These are phyloP conservation scores for Sporothrix brunneoviolacea DNA, from an alignment of 2,329 filamentous ascomycete genomes.

Conservation along the genomic window DNA sequence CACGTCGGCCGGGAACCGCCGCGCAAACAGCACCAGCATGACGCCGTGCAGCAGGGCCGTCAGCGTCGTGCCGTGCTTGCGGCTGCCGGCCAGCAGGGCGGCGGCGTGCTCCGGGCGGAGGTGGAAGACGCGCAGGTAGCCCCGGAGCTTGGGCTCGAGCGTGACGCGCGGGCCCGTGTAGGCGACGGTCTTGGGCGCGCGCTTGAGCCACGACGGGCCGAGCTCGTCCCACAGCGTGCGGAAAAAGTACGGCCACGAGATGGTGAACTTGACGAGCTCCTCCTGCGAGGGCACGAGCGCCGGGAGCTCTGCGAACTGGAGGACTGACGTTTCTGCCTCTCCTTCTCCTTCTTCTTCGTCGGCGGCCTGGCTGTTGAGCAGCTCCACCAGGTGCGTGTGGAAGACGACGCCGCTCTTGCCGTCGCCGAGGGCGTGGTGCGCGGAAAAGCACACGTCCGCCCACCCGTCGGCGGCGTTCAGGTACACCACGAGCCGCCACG, in stretches of 20 bases:
- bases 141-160: constrained; percentile 29
- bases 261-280: constrained; percentile 32
- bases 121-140: constrained; percentile 32
- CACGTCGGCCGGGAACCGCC: constrained; percentile 27
- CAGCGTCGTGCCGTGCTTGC: constrained; percentile 37
- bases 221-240: constrained; percentile 34
- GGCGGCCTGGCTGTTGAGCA: constrained; percentile 28
- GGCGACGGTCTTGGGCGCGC: constrained; percentile 13
- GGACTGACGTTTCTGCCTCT: no score
- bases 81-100: constrained; percentile 33
- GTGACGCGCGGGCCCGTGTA: constrained; percentile 36
- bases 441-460: constrained; percentile 40
- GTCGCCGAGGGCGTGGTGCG: constrained; percentile 48
- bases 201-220: constrained; percentile 32
- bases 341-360: background rate
- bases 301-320: constrained; percentile 27
- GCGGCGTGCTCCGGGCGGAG: constrained; percentile 25
- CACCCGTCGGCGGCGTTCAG: constrained; percentile 22
- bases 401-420: constrained; percentile 43
- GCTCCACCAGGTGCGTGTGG: constrained; percentile 39
- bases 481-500: constrained; percentile 42
- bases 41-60: constrained; percentile 45
- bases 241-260: constrained; percentile 35
- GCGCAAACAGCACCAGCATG: constrained; percentile 34
- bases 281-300: constrained; percentile 36